Evolutionary conservation across 495 filamentous ascomycete species (phyloP).

Genomic region (Apiosordaria backusii): DNA sequence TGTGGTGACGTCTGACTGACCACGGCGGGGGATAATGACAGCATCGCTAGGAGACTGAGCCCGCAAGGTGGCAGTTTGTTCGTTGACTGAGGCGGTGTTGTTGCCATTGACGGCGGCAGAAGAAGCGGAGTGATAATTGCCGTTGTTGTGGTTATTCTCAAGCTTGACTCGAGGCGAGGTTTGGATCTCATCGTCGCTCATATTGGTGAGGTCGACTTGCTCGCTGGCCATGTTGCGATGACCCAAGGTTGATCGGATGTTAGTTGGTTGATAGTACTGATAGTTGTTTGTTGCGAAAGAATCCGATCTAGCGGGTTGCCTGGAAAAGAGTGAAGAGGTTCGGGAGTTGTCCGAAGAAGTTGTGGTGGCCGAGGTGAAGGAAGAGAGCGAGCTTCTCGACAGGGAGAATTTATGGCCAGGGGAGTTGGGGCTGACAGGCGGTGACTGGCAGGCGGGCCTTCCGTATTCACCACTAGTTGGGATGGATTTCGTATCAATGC

Average conservation of each 20-base stretch:
- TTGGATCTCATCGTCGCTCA: background rate
- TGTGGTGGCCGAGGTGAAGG: slow-evolving; percentile 37
- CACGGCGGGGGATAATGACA: background rate
- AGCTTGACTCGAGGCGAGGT: background rate
- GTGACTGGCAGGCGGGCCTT: slow-evolving; percentile 25
- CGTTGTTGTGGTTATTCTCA: background rate
- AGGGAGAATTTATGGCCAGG: slow-evolving; percentile 41
- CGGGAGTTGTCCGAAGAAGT: slow-evolving; percentile 33
- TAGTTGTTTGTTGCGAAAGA: background rate
- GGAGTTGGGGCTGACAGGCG: slow-evolving; percentile 34
- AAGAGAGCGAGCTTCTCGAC: slow-evolving; percentile 40
- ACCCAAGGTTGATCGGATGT: background rate
- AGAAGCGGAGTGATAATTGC: background rate
- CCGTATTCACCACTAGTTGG: slow-evolving; percentile 10
- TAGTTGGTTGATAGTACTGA: background rate
- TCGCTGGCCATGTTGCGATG: background rate
- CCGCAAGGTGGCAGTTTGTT: background rate
- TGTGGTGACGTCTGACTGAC: background rate
- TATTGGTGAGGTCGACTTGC: background rate
- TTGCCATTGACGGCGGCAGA: background rate
- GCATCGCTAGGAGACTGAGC: background rate
- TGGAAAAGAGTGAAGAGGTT: slow-evolving; percentile 40
- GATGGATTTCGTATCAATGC: slow-evolving; percentile 31
- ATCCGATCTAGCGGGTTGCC: background rate
- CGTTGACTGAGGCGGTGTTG: background rate